These are phyloP conservation scores for Agaricus blazei DNA, from an alignment of 768 basidiomycete genomes.

Conservation along the genomic window DNA sequence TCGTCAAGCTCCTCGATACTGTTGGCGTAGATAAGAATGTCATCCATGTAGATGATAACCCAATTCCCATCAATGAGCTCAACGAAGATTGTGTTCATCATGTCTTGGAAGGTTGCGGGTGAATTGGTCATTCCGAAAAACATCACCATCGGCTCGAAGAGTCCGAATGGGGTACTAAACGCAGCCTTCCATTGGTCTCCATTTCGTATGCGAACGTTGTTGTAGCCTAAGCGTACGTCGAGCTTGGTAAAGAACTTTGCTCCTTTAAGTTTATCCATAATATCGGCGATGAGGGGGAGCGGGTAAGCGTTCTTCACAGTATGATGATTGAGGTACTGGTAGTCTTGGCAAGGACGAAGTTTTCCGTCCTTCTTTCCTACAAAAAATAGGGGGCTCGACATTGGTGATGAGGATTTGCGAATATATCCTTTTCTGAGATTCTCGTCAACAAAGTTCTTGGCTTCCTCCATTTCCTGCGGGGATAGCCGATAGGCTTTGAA, in stretches of 20 bases:
- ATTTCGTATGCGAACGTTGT: conserved; percentile 26
- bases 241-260: conserved; percentile 24
- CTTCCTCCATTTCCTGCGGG: background rate
- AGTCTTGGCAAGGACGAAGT: conserved; percentile 28
- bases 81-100: conserved; percentile 13
- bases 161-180: conserved; percentile 26
- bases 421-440: conserved; percentile 13
- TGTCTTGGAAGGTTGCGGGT: conserved; percentile 13
- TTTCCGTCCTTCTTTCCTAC: conserved; percentile 18
- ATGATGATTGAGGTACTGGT: conserved; percentile 26
- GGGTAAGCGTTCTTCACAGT: conserved; percentile 31
- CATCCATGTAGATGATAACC: conserved; percentile 33
- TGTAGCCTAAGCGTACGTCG: conserved; percentile 22
- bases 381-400: conserved; percentile 21
- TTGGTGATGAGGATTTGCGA: conserved; percentile 16
- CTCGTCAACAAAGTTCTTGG: too few species aligned
- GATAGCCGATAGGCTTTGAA: conserved; percentile 14
- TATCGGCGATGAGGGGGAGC: conserved; percentile 26
- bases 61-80: conserved; percentile 18
- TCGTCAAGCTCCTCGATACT: background rate
- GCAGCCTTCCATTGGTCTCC: conserved; percentile 38
- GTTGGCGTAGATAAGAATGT: too few species aligned
- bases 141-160: conserved; percentile 18
- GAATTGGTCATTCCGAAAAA: conserved; percentile 14
- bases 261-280: too few species aligned